Percentiles rank a stretch among this genome's conserved stretches.
Evolutionary conservation across 495 filamentous ascomycete genomes (phyloP).

Genomic region (Penicillium samsonianum): DNA sequence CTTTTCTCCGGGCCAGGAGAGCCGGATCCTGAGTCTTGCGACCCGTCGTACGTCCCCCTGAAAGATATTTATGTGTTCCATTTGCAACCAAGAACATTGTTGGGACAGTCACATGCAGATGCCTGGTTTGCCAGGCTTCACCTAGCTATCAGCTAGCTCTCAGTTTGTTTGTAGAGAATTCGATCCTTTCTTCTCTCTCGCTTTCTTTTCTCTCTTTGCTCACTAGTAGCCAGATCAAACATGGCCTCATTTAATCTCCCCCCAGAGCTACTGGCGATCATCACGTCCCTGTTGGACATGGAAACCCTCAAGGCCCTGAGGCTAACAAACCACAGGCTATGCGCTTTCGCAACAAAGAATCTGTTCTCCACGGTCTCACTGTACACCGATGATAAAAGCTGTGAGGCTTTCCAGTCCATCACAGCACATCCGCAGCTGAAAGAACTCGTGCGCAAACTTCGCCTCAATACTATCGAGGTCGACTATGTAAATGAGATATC

Average conservation of each 20-base stretch:
- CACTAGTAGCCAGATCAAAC: too few relatives aligned
- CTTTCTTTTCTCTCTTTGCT: too few relatives aligned
- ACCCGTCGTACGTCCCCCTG: too few relatives aligned
- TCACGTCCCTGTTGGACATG: background rate
- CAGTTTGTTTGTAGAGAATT: too few relatives aligned
- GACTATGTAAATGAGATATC: conserved; percentile 3
- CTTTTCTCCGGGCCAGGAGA: too few relatives aligned
- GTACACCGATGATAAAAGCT: conserved; percentile 5
- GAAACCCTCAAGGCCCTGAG: conserved; percentile 2
- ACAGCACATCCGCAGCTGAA: conserved; percentile 2
- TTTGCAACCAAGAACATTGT: too few relatives aligned
- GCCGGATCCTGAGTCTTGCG: too few relatives aligned
- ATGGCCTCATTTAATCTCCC: conserved; percentile 1
- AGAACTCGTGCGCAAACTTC: conserved; percentile 1
- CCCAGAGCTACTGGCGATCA: conserved; percentile 5
- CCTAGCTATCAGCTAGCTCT: too few relatives aligned
- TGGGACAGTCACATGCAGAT: too few relatives aligned
- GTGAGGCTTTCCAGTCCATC: conserved; percentile 9
- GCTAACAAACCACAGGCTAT: conserved; percentile 4
- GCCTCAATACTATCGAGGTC: conserved; percentile 4
- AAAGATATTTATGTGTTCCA: too few relatives aligned
- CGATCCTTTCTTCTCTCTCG: too few relatives aligned
- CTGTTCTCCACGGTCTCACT: conserved; percentile 3
- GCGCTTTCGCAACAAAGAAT: background rate
- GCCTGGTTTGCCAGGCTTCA: too few relatives aligned